Evolutionary conservation across 495 filamentous ascomycete genomes (phyloP).

Genomic region (Evansstolkia leycettana): DNA sequence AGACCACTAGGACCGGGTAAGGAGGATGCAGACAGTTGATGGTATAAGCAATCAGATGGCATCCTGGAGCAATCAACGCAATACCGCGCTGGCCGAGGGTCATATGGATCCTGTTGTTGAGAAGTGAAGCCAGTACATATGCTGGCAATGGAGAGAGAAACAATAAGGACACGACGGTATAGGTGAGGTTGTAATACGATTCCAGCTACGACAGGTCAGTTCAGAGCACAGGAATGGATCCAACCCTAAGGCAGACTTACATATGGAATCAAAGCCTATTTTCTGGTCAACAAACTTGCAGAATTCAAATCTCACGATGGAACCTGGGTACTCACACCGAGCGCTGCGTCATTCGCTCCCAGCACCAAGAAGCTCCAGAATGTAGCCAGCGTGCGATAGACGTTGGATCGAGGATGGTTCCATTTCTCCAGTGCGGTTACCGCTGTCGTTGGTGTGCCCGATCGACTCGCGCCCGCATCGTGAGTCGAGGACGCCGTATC

Average conservation of each 20-base stretch:
- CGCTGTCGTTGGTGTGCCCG: background rate
- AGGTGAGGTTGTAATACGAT: slow-evolving; percentile 43
- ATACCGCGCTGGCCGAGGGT: slow-evolving; percentile 62
- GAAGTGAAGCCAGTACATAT: slow-evolving; percentile 42
- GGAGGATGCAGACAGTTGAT: slow-evolving; percentile 47
- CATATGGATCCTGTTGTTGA: slow-evolving; percentile 46
- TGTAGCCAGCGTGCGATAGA: slow-evolving; percentile 50
- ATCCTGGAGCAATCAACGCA: slow-evolving; percentile 50
- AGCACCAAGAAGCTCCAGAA: slow-evolving; percentile 66
- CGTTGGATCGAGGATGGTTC: slow-evolving; percentile 59
- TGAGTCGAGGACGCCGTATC: background rate
- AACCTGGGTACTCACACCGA: slow-evolving; percentile 49
- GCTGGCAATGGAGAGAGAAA: slow-evolving; percentile 51
- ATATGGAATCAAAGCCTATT: slow-evolving; percentile 50
- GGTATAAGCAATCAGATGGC: slow-evolving; percentile 51
- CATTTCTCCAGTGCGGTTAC: slow-evolving; percentile 33
- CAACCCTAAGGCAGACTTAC: slow-evolving; percentile 14
- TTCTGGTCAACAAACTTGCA: background rate
- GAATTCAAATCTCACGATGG: background rate
- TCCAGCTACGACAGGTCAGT: slow-evolving; percentile 32
- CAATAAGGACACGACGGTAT: slow-evolving; percentile 48
- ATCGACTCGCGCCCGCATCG: background rate
- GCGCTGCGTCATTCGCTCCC: slow-evolving; percentile 73
- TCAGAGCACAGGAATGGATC: background rate
- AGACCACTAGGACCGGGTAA: slow-evolving; percentile 44